These are phyloP conservation scores for Beauveria scarabaeidicola DNA, from an alignment of 2,329 filamentous ascomycete species.

Conservation along the genomic window DNA sequence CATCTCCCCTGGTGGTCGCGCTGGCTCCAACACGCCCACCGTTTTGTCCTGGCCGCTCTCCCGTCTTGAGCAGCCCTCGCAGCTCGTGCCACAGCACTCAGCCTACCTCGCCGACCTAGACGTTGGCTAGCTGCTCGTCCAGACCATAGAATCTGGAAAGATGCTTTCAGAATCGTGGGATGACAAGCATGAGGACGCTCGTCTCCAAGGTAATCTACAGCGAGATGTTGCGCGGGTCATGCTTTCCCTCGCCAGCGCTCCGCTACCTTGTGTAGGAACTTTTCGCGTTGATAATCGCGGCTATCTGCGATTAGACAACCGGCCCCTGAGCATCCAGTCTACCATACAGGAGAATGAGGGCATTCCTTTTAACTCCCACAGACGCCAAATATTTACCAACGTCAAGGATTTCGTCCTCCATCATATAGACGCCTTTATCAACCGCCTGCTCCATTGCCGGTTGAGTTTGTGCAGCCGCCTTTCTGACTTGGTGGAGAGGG, in stretches of 20 bases:
- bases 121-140: slow-evolving; percentile 16
- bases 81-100: slow-evolving; percentile 11
- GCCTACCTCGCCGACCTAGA: slow-evolving; percentile 8
- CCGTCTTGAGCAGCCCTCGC: slow-evolving; percentile 12
- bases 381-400: slow-evolving; percentile 11
- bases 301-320: slow-evolving; percentile 21
- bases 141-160: slow-evolving; percentile 14
- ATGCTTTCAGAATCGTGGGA: slow-evolving; percentile 18
- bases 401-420: slow-evolving; percentile 14
- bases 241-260: slow-evolving; percentile 22
- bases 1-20: slow-evolving; percentile 8
- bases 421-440: slow-evolving; percentile 13
- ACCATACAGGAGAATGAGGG: slow-evolving; percentile 14
- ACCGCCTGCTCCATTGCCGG: slow-evolving; percentile 16
- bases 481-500: slow-evolving; percentile 25
- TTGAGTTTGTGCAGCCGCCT: slow-evolving; percentile 17
- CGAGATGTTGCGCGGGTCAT: slow-evolving; percentile 21
- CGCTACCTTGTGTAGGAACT: slow-evolving; percentile 20
- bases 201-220: slow-evolving; percentile 20
- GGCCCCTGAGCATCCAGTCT: slow-evolving; percentile 12
- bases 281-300: slow-evolving; percentile 21
- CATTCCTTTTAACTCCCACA: neutral
- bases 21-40: slow-evolving; percentile 7
- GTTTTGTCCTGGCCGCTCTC: slow-evolving; percentile 7
- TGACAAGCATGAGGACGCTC: slow-evolving; percentile 12